Percentiles rank a stretch among this genome's conserved stretches.
phyloP scores from a whole-genome alignment of 805 yeast species.

The Yarrowia phangngaensis region DNA sequence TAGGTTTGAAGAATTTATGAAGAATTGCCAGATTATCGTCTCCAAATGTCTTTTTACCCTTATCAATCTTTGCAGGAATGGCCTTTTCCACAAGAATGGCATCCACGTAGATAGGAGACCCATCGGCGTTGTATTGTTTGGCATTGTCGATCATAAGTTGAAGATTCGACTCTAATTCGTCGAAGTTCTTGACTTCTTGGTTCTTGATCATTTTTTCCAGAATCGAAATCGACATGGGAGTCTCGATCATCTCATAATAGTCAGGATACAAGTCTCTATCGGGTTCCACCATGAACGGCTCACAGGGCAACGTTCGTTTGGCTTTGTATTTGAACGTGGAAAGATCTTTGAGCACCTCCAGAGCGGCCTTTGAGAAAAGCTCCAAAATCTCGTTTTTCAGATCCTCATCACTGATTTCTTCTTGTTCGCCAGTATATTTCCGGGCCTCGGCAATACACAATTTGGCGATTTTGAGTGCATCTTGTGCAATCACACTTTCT shows the following conservation, averaged over 20 bases:
- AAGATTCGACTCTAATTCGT: conserved; percentile 56
- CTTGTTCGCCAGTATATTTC: conserved; percentile 35
- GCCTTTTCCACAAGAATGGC: conserved; percentile 54
- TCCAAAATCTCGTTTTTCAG: conserved; percentile 19
- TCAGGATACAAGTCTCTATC: conserved; percentile 71
- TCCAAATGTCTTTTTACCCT: conserved; percentile 32
- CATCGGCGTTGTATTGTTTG: conserved; percentile 67
- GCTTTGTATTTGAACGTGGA: conserved; percentile 32
- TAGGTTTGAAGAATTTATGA: conserved; percentile 29
- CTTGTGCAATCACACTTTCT: conserved; percentile 59
- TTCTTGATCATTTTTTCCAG: conserved; percentile 52
- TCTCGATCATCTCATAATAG: conserved; percentile 65
- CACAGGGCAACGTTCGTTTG: conserved; percentile 47
- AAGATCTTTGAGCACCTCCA: conserved; percentile 31
- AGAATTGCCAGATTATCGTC: conserved; percentile 27
- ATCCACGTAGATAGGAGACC: conserved; percentile 67
- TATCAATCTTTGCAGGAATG: conserved; percentile 41
- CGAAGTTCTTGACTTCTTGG: conserved; percentile 53
- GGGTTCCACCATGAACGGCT: conserved; percentile 73
- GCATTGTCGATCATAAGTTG: conserved; percentile 74
- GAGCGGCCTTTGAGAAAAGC: conserved; percentile 32
- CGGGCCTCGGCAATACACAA: conserved; percentile 52
- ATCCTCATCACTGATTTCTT: conserved; percentile 26
- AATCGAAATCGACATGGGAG: conserved; percentile 68
- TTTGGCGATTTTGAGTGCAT: conserved; percentile 55